Percentiles rank a stretch among this genome's conserved stretches.
These are phyloP conservation scores for Alternaria postmessia DNA, from an alignment of 2,329 filamentous ascomycete species.

Conservation along the genomic window DNA sequence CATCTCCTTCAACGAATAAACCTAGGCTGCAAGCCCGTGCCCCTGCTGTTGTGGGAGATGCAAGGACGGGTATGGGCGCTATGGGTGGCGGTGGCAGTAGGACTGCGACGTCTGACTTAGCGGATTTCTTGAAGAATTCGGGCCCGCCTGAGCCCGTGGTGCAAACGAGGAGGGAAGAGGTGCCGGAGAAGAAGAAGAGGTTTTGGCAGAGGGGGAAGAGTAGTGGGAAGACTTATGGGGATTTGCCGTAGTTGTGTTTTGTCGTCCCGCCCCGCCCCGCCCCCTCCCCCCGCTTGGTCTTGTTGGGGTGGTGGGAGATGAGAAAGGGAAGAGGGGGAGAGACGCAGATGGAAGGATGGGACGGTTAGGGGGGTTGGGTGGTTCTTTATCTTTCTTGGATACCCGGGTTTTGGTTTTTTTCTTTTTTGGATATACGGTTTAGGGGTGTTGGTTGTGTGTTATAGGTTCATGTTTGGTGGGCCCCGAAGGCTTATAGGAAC, in stretches of 20 bases:
- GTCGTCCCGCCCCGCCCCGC: too few relatives aligned
- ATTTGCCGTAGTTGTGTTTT: conserved; percentile 16
- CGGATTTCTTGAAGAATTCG: conserved; percentile 54
- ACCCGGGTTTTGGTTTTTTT: too few relatives aligned
- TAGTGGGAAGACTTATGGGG: conserved; percentile 39
- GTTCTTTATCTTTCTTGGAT: too few relatives aligned
- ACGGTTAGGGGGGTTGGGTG: too few relatives aligned
- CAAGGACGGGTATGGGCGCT: not conserved
- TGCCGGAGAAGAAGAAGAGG: conserved; percentile 38
- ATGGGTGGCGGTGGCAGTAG: conserved; percentile 14
- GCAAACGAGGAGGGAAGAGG: conserved; percentile 36
- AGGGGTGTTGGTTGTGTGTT: too few relatives aligned
- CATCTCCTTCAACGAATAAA: conserved; percentile 11
- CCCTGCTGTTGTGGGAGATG: conserved; percentile 33
- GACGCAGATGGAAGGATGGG: too few relatives aligned
- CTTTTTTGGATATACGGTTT: too few relatives aligned
- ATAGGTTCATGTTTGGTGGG: too few relatives aligned
- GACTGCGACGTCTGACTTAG: conserved; percentile 52
- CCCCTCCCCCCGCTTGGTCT: too few relatives aligned
- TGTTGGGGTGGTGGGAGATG: too few relatives aligned
- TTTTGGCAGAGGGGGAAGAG: conserved; percentile 48
- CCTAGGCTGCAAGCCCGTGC: conserved; percentile 39
- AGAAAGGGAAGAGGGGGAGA: too few relatives aligned
- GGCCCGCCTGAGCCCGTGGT: conserved; percentile 46
- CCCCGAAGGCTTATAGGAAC: too few relatives aligned